Evolutionary conservation across 129 eudicot genomes (phyloP).

Genomic region (Helichrysum umbraculigerum): DNA sequence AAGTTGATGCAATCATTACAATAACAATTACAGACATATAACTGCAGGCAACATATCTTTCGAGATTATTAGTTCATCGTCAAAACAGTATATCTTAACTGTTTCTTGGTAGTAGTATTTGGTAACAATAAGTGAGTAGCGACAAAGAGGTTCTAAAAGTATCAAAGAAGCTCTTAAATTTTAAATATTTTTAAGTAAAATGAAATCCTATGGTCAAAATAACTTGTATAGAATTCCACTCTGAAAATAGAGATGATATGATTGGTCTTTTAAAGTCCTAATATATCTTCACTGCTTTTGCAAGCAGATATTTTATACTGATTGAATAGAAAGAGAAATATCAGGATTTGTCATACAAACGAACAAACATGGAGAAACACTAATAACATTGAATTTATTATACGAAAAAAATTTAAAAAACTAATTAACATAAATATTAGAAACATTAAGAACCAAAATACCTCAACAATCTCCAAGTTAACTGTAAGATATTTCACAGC

Average conservation of each 20-base stretch:
- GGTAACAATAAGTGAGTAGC: background rate
- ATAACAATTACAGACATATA: background rate
- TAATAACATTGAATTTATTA: background rate
- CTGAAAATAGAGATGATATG: background rate
- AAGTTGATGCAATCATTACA: background rate
- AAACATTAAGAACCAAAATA: background rate
- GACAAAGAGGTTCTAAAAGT: background rate
- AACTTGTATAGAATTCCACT: too few species aligned
- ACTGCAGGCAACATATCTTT: too few species aligned
- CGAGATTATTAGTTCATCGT: too few species aligned
- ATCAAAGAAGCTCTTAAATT: background rate
- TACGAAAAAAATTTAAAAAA: too few species aligned
- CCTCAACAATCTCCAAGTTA: slow-evolving; percentile 1
- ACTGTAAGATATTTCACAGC: slow-evolving; percentile 14
- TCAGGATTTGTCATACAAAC: background rate
- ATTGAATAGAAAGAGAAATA: background rate
- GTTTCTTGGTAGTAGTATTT: background rate
- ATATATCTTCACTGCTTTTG: background rate
- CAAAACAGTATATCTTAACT: too few species aligned
- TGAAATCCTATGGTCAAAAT: too few species aligned
- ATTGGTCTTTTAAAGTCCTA: background rate
- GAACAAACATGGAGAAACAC: background rate
- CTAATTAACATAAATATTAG: too few species aligned
- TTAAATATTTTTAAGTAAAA: too few species aligned
- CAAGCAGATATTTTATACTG: background rate